A percentile compares a stretch with the other conserved stretches of the same genome.
These are phyloP conservation scores for Umbelopsis sp. DNA, from an alignment of 192 early-diverging fungal genomes.

Conservation along the genomic window DNA sequence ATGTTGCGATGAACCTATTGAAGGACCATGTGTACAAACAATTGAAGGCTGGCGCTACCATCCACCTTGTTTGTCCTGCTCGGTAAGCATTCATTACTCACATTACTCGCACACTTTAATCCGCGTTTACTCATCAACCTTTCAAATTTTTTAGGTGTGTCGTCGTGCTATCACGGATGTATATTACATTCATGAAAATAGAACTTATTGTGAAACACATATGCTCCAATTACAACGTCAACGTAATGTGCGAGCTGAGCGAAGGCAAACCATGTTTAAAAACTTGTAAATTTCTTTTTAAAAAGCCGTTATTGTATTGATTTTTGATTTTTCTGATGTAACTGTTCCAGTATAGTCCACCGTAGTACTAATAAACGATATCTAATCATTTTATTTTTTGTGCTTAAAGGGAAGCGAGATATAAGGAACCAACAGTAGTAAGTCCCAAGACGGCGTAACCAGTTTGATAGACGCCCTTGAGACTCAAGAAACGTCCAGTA, in stretches of 20 bases:
- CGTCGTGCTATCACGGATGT: slow-evolving; percentile 56
- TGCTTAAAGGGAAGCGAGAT: slow-evolving; percentile 37
- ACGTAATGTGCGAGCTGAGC: slow-evolving; percentile 55
- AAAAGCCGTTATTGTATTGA: not conserved
- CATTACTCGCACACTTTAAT: slow-evolving; percentile 13
- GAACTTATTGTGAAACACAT: slow-evolving; percentile 71
- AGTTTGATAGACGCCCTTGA: slow-evolving; percentile 81
- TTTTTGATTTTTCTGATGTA: slow-evolving; percentile 1
- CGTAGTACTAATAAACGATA: not conserved
- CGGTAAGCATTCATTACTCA: slow-evolving; percentile 24
- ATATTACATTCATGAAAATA: slow-evolving; percentile 69
- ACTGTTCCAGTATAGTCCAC: not conserved
- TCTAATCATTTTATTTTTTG: slow-evolving; percentile 15
- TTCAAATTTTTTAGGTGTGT: slow-evolving; percentile 42
- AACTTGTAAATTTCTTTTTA: not conserved
- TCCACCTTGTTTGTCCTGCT: slow-evolving; percentile 79
- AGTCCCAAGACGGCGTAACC: slow-evolving; percentile 76
- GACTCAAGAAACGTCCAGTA: slow-evolving; percentile 63
- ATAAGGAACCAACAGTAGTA: slow-evolving; percentile 32
- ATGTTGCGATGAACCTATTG: slow-evolving; percentile 77
- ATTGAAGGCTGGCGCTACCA: slow-evolving; percentile 82
- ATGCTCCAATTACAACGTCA: slow-evolving; percentile 62
- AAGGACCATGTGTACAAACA: slow-evolving; percentile 88
- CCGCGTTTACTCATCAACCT: not conserved
- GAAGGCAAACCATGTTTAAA: slow-evolving; percentile 21